A percentile compares a stretch with the other conserved stretches of the same genome.
phyloP scores from a whole-genome alignment of 495 filamentous ascomycete species.

The Pyrenopolyporus hunteri region DNA sequence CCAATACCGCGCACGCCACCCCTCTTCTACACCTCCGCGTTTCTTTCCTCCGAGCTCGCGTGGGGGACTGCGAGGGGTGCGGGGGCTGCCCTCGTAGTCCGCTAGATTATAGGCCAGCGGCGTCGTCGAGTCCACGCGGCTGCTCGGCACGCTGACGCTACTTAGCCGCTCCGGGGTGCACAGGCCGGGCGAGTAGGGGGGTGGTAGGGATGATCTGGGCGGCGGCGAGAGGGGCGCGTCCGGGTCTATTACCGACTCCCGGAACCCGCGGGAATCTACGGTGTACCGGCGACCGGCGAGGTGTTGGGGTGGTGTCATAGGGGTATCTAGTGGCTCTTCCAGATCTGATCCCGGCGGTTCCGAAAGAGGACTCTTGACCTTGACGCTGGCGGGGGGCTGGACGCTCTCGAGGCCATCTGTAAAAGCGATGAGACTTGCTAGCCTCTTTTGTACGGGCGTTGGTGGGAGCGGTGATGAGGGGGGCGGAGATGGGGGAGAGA shows the following conservation, averaged over 20 bases:
- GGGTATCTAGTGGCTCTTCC: not conserved
- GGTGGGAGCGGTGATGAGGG: constrained; percentile 30
- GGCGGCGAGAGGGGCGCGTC: constrained; percentile 28
- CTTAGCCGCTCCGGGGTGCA: constrained; percentile 16
- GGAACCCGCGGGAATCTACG: constrained; percentile 19
- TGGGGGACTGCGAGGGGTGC: not conserved
- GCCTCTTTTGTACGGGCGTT: constrained; percentile 15
- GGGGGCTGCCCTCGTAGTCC: not conserved
- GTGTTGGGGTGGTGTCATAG: constrained; percentile 12
- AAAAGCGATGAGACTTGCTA: constrained; percentile 24
- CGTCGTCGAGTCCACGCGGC: constrained; percentile 25
- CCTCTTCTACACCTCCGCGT: constrained; percentile 5
- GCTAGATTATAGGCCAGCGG: constrained; percentile 16
- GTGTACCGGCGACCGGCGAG: not conserved
- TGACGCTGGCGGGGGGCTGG: constrained; percentile 11
- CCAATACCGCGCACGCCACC: not conserved
- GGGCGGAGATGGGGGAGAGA: constrained; percentile 33
- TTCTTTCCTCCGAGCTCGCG: not conserved
- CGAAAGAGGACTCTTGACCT: constrained; percentile 10
- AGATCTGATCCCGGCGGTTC: not conserved
- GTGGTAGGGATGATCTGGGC: constrained; percentile 22
- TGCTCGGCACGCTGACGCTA: constrained; percentile 13
- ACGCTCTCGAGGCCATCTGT: constrained; percentile 14
- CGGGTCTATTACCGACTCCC: constrained; percentile 32
- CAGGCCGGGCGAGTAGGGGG: constrained; percentile 24